phyloP scores from a whole-genome alignment of 208 protist species.

The Porcisia deanei region DNA sequence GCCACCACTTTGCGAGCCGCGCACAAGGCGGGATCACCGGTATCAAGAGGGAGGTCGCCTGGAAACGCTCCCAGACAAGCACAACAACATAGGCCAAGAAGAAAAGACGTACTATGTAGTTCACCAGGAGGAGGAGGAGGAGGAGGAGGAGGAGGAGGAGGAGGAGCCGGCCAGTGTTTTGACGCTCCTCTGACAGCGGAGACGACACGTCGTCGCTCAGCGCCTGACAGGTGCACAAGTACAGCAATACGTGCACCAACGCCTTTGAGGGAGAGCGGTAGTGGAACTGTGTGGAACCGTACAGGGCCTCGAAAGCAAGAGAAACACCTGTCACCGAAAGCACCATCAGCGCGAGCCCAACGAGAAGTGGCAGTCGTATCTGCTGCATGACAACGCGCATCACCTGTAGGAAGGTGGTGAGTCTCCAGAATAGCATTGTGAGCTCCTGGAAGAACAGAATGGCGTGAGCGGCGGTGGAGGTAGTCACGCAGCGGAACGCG shows the following conservation, averaged over 20 bases:
- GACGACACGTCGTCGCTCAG: not conserved
- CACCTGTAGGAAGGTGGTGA: constrained; percentile 12
- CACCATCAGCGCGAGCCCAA: constrained; percentile 9
- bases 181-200: not conserved
- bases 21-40: constrained; percentile 15
- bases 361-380: constrained; percentile 1
- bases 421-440: not conserved
- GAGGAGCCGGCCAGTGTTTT: not conserved
- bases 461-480: not conserved
- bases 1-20: constrained; percentile 25
- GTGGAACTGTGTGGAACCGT: constrained; percentile 15
- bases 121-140: constrained; percentile 6
- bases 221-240: constrained; percentile 2
- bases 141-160: too few relatives aligned
- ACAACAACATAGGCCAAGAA: constrained; percentile 8
- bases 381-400: constrained; percentile 11
- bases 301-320: constrained; percentile 24
- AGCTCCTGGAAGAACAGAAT: constrained; percentile 7
- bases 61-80: constrained; percentile 13
- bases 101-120: constrained; percentile 5
- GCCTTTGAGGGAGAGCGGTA: constrained; percentile 4
- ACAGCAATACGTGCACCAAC: constrained; percentile 11
- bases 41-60: constrained; percentile 1
- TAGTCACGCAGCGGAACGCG: constrained; percentile 6
- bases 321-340: constrained; percentile 14